Conservation (phyloP, 1,139 yeast genomes). For the Scheffersomyces stambukii region DNA sequence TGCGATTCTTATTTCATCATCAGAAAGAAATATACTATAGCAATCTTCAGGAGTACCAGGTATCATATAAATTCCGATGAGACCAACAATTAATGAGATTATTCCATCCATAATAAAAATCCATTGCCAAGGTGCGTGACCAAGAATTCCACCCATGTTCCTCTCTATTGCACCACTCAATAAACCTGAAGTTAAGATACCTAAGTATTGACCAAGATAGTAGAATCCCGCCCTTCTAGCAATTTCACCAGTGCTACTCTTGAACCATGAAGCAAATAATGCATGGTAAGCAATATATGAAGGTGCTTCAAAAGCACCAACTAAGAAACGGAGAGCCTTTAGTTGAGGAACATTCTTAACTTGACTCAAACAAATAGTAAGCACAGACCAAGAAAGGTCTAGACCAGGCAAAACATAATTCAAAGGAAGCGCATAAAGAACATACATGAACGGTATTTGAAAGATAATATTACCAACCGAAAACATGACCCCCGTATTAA, state of each 20-base stretch:
- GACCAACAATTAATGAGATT: slow-evolving; percentile 55
- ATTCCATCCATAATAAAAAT: slow-evolving; percentile 65
- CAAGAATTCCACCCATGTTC: slow-evolving; percentile 41
- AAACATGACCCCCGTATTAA: slow-evolving; percentile 55
- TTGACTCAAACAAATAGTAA: slow-evolving; percentile 57
- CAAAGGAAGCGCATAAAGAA: slow-evolving; percentile 42
- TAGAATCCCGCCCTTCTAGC: slow-evolving; percentile 60
- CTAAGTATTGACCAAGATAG: slow-evolving; percentile 47
- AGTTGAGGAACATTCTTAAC: slow-evolving; percentile 45
- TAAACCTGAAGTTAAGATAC: slow-evolving; percentile 55
- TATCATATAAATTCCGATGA: slow-evolving; percentile 55
- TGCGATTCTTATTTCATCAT: slow-evolving; percentile 63
- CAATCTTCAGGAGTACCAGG: slow-evolving; percentile 71
- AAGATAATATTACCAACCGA: slow-evolving; percentile 56
- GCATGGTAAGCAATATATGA: slow-evolving; percentile 58
- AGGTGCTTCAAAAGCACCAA: slow-evolving; percentile 62
- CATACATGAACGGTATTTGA: slow-evolving; percentile 47
- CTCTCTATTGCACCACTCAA: slow-evolving; percentile 58
- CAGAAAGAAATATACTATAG: slow-evolving; percentile 51
- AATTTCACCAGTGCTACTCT: slow-evolving; percentile 47
- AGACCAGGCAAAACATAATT: background rate
- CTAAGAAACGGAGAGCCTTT: slow-evolving; percentile 54
- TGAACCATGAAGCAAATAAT: slow-evolving; percentile 53
- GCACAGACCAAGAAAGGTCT: slow-evolving; percentile 53
- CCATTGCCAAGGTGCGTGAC: slow-evolving; percentile 70